Conservation (phyloP, 2,329 filamentous ascomycete species). For the Pseudogymnoascus sp. region DNA sequence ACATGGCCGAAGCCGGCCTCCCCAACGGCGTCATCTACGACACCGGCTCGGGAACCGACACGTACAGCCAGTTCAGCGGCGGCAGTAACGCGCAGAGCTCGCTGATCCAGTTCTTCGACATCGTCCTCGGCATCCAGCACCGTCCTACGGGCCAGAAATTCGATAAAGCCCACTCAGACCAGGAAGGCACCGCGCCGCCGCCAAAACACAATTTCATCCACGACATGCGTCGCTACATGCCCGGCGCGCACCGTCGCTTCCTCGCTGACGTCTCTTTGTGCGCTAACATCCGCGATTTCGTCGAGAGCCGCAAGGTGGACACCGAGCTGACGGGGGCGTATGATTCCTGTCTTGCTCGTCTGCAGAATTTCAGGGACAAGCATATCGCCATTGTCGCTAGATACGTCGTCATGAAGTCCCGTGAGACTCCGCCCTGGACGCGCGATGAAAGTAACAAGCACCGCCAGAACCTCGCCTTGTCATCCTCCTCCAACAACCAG, state of each 20-base stretch:
- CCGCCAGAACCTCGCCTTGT: conserved; percentile 57
- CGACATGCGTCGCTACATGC: conserved; percentile 98
- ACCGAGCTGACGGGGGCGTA: conserved; percentile 70
- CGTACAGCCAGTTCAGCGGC: conserved; percentile 80
- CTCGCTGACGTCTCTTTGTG: conserved; percentile 71
- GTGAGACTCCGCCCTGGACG: conserved; percentile 61
- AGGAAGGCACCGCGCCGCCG: conserved; percentile 40
- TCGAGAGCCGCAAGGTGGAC: conserved; percentile 57
- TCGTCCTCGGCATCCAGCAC: conserved; percentile 83
- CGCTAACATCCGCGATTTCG: conserved; percentile 82
- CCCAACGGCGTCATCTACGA: conserved; percentile 86
- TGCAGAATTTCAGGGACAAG: conserved; percentile 61
- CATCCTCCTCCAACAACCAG: conserved; percentile 42
- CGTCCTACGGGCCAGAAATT: conserved; percentile 74
- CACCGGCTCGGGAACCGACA: conserved; percentile 58
- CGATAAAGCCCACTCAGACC: conserved; percentile 42
- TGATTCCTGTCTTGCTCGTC: conserved; percentile 79
- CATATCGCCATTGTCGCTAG: conserved; percentile 95
- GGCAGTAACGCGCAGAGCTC: conserved; percentile 97
- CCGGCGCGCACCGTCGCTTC: conserved; percentile 83
- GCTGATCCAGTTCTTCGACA: conserved; percentile 94
- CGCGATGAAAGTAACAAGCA: conserved; percentile 42
- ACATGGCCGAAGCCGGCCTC: conserved; percentile 91
- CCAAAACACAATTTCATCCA: conserved; percentile 83
- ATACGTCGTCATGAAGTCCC: conserved; percentile 87